Conservation (phyloP, 257 asterid genomes). For the Scutellaria baicalensis region DNA sequence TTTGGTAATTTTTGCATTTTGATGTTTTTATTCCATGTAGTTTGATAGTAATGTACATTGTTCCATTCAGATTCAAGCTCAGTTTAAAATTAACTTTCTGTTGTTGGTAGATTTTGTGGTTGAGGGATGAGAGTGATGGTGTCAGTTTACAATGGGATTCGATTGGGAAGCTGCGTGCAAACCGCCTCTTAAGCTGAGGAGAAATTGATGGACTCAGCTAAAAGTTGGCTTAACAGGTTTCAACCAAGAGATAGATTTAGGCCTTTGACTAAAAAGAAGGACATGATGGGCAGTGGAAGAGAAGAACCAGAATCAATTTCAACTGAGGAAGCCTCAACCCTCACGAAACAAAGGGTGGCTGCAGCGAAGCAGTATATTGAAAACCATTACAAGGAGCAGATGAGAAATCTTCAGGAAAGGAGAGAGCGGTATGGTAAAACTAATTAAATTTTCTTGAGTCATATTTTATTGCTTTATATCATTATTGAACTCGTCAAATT, state of each 20-base stretch:
- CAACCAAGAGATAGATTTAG: constrained; percentile 76
- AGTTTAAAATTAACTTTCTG: not conserved
- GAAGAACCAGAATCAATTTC: constrained; percentile 55
- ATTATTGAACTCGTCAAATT: not conserved
- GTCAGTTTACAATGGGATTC: constrained; percentile 31
- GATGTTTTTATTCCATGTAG: not conserved
- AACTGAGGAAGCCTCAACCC: constrained; percentile 81
- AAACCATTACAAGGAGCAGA: constrained; percentile 95
- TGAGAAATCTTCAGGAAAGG: constrained; percentile 88
- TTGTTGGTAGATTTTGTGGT: constrained; percentile 24
- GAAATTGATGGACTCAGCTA: constrained; percentile 72
- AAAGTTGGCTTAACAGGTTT: constrained; percentile 80
- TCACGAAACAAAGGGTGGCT: constrained; percentile 89
- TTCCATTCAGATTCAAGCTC: not conserved
- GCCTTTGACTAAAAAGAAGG: constrained; percentile 53
- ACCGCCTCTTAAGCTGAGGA: constrained; percentile 33
- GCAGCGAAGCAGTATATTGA: constrained; percentile 98
- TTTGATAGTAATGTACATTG: not conserved
- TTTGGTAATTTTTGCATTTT: not conserved
- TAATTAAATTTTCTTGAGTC: not conserved
- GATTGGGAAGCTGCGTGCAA: constrained; percentile 10
- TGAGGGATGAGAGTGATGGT: constrained; percentile 25
- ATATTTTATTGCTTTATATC: too few species aligned
- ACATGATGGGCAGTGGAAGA: constrained; percentile 59
- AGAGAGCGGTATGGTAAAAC: constrained; percentile 64